Conservation (phyloP, 2,329 filamentous ascomycete species). For the Aspergillus terreus region DNA sequence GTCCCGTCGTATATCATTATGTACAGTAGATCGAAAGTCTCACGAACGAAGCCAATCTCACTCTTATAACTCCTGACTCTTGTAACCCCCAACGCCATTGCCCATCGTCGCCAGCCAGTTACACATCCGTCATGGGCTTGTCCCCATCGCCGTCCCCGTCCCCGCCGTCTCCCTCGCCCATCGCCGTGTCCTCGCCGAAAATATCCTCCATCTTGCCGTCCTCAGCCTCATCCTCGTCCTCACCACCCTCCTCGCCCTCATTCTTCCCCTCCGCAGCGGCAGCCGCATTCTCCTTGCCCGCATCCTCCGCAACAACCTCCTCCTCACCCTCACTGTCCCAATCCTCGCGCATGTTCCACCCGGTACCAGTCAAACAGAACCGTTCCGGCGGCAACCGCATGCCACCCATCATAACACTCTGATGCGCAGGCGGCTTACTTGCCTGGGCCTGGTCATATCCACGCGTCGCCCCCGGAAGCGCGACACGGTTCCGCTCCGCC, state of each 20-base stretch:
- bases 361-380: conserved; percentile 56
- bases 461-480: conserved; percentile 52
- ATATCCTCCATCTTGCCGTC: conserved; percentile 49
- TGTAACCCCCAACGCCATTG: neutral
- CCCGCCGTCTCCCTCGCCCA: conserved; percentile 32
- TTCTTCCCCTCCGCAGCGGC: conserved; percentile 26
- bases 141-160: conserved; percentile 22
- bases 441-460: conserved; percentile 36
- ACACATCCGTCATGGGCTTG: conserved; percentile 43
- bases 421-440: conserved; percentile 22
- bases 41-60: no score
- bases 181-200: conserved; percentile 41
- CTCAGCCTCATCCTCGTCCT: conserved; percentile 34
- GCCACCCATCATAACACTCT: conserved; percentile 46
- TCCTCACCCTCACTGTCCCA: conserved; percentile 55
- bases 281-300: conserved; percentile 25
- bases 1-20: conserved; percentile 7
- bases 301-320: conserved; percentile 27
- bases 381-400: conserved; percentile 60
- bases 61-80: neutral
- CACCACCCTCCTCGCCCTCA: conserved; percentile 25
- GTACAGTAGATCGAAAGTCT: conserved; percentile 7
- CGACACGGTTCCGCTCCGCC: conserved; percentile 52
- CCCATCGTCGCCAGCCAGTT: neutral
- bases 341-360: conserved; percentile 56